Conservation (phyloP, 1,284 basidiomycete species). For the Amylostereum areolatum region DNA sequence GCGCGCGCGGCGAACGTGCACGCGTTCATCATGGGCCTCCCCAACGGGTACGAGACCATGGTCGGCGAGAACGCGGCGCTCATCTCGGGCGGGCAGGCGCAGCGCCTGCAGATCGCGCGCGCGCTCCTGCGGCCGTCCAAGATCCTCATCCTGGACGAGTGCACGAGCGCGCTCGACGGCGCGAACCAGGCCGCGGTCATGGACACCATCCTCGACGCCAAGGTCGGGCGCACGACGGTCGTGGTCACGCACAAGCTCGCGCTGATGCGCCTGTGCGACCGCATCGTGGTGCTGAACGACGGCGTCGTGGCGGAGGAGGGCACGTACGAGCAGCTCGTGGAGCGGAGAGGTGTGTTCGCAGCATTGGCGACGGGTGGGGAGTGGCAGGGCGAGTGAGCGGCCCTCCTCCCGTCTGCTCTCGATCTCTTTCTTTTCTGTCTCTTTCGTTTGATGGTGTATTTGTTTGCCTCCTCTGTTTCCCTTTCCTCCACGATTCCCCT, state of each 20-base stretch:
- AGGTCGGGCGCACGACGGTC: conserved; percentile 72
- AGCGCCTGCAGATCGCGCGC: conserved; percentile 88
- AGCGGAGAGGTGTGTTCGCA: conserved; percentile 71
- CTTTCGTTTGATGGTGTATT: too few relatives aligned
- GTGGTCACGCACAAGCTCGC: conserved; percentile 92
- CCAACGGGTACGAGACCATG: conserved; percentile 79
- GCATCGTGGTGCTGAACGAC: conserved; percentile 77
- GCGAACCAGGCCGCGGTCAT: conserved; percentile 78
- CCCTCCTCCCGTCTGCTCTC: too few relatives aligned
- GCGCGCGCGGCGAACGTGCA: conserved; percentile 77
- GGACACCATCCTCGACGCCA: conserved; percentile 66
- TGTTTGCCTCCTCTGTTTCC: too few relatives aligned
- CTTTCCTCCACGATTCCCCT: too few relatives aligned
- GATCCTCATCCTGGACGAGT: conserved; percentile 92
- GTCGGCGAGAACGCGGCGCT: conserved; percentile 87
- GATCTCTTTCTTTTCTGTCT: too few relatives aligned
- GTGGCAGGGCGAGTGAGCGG: conserved; percentile 38
- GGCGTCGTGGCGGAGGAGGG: conserved; percentile 81
- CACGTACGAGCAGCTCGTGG: conserved; percentile 66
- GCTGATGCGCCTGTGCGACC: conserved; percentile 90
- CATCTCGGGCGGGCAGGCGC: conserved; percentile 92
- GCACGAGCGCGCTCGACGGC: conserved; percentile 85
- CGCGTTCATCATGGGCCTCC: conserved; percentile 80
- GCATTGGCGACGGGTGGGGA: conserved; percentile 82
- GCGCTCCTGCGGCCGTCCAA: conserved; percentile 69